Evolutionary conservation across 129 eudicot genomes (phyloP).

Genomic region (Smallanthus sonchifolius): DNA sequence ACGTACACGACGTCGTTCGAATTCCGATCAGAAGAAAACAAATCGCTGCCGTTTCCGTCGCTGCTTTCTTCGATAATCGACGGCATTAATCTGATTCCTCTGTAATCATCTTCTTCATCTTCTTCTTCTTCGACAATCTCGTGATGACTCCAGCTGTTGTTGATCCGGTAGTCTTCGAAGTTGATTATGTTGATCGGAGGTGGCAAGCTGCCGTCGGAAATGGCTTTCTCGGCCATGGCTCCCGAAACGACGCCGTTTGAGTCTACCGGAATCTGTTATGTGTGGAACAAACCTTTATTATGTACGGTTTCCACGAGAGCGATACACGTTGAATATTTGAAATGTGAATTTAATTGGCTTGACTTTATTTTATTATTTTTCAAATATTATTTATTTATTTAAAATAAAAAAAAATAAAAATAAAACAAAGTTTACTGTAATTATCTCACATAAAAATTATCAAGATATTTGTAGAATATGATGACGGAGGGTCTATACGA

Average conservation of each 20-base stretch:
- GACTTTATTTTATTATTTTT: not conserved
- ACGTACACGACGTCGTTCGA: conserved; percentile 30
- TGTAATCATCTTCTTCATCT: not conserved
- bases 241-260: not conserved
- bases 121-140: conserved; percentile 22
- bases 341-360: not conserved
- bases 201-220: conserved; percentile 5
- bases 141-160: conserved; percentile 9
- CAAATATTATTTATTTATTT: not conserved
- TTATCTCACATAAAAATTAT: not conserved
- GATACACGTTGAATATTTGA: conserved; percentile 6
- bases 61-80: conserved; percentile 4
- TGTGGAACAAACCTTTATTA: not conserved
- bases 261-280: not conserved
- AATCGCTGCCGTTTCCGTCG: not conserved
- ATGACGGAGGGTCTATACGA: too few relatives aligned
- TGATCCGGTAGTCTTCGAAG: conserved; percentile 13
- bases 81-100: not conserved
- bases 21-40: conserved; percentile 10
- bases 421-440: not conserved
- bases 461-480: not conserved
- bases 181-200: conserved; percentile 24
- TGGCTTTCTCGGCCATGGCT: conserved; percentile 9
- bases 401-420: too few relatives aligned
- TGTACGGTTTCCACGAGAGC: conserved; percentile 7